Evolutionary conservation across 805 yeast genomes (phyloP).

Genomic region (Saccharomycopsis sp.): DNA sequence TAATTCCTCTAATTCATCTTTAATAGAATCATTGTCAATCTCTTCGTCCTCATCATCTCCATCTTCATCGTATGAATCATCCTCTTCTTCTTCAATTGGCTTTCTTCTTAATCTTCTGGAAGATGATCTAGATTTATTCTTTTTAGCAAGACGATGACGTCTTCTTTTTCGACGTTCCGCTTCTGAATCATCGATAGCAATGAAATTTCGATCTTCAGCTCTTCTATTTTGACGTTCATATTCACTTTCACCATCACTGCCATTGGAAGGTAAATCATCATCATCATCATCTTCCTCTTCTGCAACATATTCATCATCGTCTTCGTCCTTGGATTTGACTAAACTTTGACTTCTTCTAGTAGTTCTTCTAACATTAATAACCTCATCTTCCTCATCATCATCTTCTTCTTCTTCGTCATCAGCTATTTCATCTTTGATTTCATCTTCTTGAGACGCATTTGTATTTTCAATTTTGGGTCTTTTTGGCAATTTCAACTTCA

Average conservation of each 20-base stretch:
- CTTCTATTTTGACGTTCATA: conserved; percentile 26
- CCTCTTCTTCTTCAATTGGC: conserved; percentile 8
- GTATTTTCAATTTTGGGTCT: not conserved
- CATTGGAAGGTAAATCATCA: conserved; percentile 21
- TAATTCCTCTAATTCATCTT: conserved; percentile 18
- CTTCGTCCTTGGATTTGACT: conserved; percentile 17
- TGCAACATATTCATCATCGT: conserved; percentile 20
- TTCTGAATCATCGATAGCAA: conserved; percentile 23
- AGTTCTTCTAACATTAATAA: not conserved
- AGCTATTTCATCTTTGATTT: conserved; percentile 8
- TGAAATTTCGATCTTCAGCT: conserved; percentile 19
- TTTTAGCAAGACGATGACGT: not conserved
- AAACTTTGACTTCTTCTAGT: no score
- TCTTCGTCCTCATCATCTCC: conserved; percentile 22
- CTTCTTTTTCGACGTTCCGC: conserved; percentile 1
- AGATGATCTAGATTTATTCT: no score
- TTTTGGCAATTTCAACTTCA: conserved; percentile 2
- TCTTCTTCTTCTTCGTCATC: conserved; percentile 7
- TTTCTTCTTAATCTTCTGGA: no score
- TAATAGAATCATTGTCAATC: conserved; percentile 21
- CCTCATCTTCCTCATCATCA: conserved; percentile 5
- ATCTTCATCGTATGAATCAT: conserved; percentile 24
- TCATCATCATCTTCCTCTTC: conserved; percentile 28
- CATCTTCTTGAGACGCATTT: conserved; percentile 9
- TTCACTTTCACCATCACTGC: conserved; percentile 23